Percentiles rank a stretch among this genome's conserved stretches.
phyloP scores from a whole-genome alignment of 257 asterid species.

The Lavandula angustifolia region DNA sequence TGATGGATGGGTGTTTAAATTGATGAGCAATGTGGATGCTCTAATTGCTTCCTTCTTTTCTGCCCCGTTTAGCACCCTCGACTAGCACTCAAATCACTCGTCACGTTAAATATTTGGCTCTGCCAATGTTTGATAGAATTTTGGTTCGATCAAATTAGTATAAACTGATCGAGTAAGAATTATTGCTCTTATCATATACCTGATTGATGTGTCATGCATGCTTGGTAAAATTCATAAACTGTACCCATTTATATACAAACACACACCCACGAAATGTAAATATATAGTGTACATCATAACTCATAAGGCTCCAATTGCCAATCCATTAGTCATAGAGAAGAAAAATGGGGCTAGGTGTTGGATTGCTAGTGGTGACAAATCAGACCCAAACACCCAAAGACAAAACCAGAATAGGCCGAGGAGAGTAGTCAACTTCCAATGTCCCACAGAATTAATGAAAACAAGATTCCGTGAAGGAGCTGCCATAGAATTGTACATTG shows the following conservation, averaged over 20 bases:
- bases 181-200: no score
- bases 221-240: neutral
- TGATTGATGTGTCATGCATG: no score
- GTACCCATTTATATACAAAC: neutral
- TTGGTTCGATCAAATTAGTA: no score
- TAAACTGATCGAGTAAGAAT: no score
- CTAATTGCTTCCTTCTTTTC: no score
- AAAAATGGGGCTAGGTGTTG: slow-evolving; percentile 30
- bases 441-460: slow-evolving; percentile 32
- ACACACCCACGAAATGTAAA: neutral
- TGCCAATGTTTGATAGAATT: no score
- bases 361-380: slow-evolving; percentile 32
- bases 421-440: slow-evolving; percentile 31
- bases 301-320: slow-evolving; percentile 12
- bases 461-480: neutral
- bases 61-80: no score
- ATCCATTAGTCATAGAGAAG: neutral
- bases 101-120: no score
- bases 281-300: neutral
- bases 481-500: slow-evolving; percentile 18
- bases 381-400: slow-evolving; percentile 23
- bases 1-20: no score
- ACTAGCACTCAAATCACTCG: no score
- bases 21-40: no score
- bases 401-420: slow-evolving; percentile 28